Evolutionary conservation across 176 grass and related monocot genomes (phyloP).

Genomic region (Raddia guianensis): DNA sequence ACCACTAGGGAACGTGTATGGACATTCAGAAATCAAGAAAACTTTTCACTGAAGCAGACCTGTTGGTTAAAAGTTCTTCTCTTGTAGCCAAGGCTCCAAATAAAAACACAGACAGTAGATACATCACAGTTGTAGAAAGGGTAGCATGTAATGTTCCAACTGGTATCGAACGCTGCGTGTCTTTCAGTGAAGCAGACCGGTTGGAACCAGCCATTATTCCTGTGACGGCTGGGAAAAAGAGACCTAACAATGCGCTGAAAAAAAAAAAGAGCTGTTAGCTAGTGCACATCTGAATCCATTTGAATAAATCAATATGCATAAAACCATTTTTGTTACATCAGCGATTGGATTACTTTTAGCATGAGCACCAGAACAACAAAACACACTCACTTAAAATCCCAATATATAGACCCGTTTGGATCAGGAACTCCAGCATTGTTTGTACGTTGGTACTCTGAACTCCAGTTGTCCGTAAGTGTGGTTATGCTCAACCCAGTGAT

Average conservation of each 20-base stretch:
- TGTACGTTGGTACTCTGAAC: constrained; percentile 79
- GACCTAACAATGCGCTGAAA: constrained; percentile 81
- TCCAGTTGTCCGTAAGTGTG: constrained; percentile 83
- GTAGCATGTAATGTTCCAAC: constrained; percentile 83
- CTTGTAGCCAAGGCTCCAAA: constrained; percentile 91
- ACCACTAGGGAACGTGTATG: constrained; percentile 10
- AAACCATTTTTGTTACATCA: background rate
- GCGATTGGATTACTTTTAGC: background rate
- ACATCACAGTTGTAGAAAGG: constrained; percentile 69
- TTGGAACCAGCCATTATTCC: constrained; percentile 99
- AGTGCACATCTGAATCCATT: background rate
- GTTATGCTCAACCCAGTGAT: constrained; percentile 78
- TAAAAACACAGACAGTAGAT: constrained; percentile 76
- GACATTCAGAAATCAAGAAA: background rate
- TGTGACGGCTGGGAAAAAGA: constrained; percentile 93
- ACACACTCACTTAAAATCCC: constrained; percentile 85
- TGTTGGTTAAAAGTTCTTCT: constrained; percentile 85
- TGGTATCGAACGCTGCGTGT: constrained; percentile 92
- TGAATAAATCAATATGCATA: background rate
- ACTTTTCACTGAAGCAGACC: constrained; percentile 39
- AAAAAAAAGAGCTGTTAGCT: constrained; percentile 1
- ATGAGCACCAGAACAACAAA: background rate
- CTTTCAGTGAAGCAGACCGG: constrained; percentile 87
- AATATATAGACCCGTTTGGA: constrained; percentile 71
- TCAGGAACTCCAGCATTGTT: constrained; percentile 88